Base-by-base conservation (phyloP, 2,329 filamentous ascomycete species). In the Cladophialophora bantiana region DNA sequence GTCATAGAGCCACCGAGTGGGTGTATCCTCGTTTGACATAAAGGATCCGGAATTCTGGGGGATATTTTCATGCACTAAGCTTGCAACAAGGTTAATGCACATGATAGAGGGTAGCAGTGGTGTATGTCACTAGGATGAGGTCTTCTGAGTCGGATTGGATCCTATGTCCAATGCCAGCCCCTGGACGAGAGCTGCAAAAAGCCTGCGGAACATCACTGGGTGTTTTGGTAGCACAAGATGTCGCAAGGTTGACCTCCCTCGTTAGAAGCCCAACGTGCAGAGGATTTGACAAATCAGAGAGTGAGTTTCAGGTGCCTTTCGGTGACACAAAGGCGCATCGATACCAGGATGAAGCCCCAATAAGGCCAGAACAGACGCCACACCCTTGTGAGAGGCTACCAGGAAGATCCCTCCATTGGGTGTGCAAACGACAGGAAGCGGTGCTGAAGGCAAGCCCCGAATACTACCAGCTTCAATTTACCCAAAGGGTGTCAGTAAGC, bases 151-250 rank as follows among this genome's bases (percentile, higher is more conserved):
- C 60, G 31, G 56, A 52, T 35, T 60, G 58, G 58, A 59, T 48
- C 50, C 26, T 50, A 55, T 53, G 20, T 20, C 54, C 59, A 69
- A 62, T 62, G 64, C 57, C 45, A 68, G 65, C 67, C 67, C 69
- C 62, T 69, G 66, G 66, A 61, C 42, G 61, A 61, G 55, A 48
- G 54, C 64, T 63, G 69, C 62, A 66, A 59, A 65, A 35, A 64
- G 56, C 40, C 65, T 68, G 65, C 63, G 65, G 66, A 68, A 70
- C 68, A 66, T 66, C 62, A 62, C 68, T 66, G 60, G 64, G 56
- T 36, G 38, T 42, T 35, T 18, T 59, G 32, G 68, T 68, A 12
- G 48, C 63, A 70, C 68, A 67, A 68, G 63, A 70, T 70, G 65
- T 68, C 66, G 64, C 66, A 53, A 70, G 60, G 62, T 65, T 61